Conservation (phyloP, 163 green algal species). For the Coccomyxa subellipsoidea region DNA sequence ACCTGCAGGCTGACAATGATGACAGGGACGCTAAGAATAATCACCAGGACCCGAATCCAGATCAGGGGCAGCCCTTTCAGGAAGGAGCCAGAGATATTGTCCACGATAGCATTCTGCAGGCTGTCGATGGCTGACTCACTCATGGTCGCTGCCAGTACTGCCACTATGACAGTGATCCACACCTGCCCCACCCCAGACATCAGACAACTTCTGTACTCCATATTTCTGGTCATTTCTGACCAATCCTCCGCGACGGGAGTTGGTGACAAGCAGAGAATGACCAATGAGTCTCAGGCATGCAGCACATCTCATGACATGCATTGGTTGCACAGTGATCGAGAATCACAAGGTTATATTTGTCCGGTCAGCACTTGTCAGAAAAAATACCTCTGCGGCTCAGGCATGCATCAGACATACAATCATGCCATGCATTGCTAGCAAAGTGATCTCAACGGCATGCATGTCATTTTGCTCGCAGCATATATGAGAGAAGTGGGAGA, state of each 20-base stretch:
- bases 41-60: conserved; percentile 49
- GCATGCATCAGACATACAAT: not conserved
- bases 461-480: not conserved
- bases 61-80: conserved; percentile 43
- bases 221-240: not conserved
- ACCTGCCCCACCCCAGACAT: conserved; percentile 26
- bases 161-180: conserved; percentile 61
- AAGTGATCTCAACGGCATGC: not conserved
- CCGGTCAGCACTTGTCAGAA: no score
- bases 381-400: no score
- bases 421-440: not conserved
- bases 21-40: conserved; percentile 65
- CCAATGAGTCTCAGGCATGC: not conserved
- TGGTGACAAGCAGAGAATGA: not conserved
- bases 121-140: conserved; percentile 47
- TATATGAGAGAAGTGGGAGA: not conserved
- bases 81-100: conserved; percentile 49
- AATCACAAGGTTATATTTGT: no score
- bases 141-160: conserved; percentile 66
- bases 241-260: not conserved
- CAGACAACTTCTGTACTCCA: not conserved
- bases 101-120: conserved; percentile 68
- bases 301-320: not conserved
- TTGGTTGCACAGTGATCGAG: not conserved
- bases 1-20: conserved; percentile 53